These are phyloP conservation scores for Xylaria sp. DNA, from an alignment of 2,329 filamentous ascomycete genomes.

Conservation along the genomic window DNA sequence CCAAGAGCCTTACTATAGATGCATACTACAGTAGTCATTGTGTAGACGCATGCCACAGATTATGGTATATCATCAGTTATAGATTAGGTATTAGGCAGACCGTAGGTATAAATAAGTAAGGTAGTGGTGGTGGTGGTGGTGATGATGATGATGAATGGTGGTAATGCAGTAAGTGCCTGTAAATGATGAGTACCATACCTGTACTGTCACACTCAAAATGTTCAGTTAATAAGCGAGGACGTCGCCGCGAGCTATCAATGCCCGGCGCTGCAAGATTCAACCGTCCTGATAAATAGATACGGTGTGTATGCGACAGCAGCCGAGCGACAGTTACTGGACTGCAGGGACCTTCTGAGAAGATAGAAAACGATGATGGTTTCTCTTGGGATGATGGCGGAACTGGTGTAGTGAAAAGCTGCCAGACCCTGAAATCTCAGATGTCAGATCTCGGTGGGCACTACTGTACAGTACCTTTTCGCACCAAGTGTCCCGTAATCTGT, in stretches of 20 bases:
- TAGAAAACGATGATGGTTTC: slow-evolving; percentile 2
- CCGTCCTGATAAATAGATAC: not conserved
- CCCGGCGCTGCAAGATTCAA: not conserved
- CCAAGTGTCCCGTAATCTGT: not conserved
- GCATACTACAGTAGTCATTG: not conserved
- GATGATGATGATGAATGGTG: too few relatives aligned
- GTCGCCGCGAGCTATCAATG: not conserved
- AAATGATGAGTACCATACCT: too few relatives aligned
- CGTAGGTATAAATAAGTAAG: too few relatives aligned
- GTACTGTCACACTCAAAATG: too few relatives aligned
- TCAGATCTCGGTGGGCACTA: slow-evolving; percentile 30
- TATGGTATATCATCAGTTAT: too few relatives aligned
- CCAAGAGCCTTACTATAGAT: slow-evolving; percentile 24
- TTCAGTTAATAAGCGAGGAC: too few relatives aligned
- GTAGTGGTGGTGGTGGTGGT: too few relatives aligned
- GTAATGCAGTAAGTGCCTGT: too few relatives aligned
- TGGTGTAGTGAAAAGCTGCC: slow-evolving; percentile 12
- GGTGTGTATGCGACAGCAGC: slow-evolving; percentile 2
- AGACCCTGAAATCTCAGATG: slow-evolving; percentile 27
- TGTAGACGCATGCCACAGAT: not conserved
- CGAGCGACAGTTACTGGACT: slow-evolving; percentile 3
- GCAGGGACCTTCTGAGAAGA: slow-evolving; percentile 11
- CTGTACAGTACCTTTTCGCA: slow-evolving; percentile 1
- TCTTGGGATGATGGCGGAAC: slow-evolving; percentile 11
- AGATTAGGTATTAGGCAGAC: too few relatives aligned